Percentiles rank a stretch among this genome's conserved stretches.
Conservation (phyloP, 2,329 filamentous ascomycete species). For the Fusarium humuli region DNA sequence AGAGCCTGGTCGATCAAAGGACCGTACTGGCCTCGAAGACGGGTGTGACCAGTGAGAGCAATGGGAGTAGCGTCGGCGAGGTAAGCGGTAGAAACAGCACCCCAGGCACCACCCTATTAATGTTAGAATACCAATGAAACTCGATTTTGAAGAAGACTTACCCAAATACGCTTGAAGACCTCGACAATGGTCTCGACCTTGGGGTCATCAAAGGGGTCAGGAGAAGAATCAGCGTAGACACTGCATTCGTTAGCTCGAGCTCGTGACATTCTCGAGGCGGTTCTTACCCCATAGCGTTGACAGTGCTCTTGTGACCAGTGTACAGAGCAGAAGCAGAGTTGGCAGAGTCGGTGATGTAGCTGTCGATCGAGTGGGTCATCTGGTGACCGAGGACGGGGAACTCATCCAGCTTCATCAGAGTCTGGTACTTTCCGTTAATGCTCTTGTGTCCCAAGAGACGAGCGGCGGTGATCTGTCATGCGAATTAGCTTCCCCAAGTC, state of each 20-base stretch:
- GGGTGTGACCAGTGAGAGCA: constrained; percentile 78
- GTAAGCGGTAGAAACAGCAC: constrained; percentile 82
- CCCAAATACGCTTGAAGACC: constrained; percentile 77
- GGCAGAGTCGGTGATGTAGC: constrained; percentile 87
- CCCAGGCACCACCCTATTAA: constrained; percentile 64
- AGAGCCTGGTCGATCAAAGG: constrained; percentile 81
- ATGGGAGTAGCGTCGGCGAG: constrained; percentile 86
- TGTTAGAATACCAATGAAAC: constrained; percentile 22
- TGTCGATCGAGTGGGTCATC: constrained; percentile 89
- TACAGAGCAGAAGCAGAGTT: constrained; percentile 87
- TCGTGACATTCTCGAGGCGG: neutral
- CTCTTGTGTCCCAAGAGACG: constrained; percentile 84
- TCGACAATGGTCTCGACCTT: constrained; percentile 88
- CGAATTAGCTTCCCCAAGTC: constrained; percentile 17
- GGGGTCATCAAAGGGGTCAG: constrained; percentile 80
- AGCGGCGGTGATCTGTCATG: constrained; percentile 73
- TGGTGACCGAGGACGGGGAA: constrained; percentile 89
- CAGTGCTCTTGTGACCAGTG: constrained; percentile 84
- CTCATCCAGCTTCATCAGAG: constrained; percentile 79
- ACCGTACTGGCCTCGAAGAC: constrained; percentile 75
- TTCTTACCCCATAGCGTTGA: constrained; percentile 77
- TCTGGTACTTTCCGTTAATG: constrained; percentile 87
- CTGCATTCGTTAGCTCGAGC: constrained; percentile 45
- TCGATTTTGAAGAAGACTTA: constrained; percentile 51
- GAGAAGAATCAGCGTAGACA: constrained; percentile 82